These are phyloP conservation scores for Moniliophthora roreri DNA, from an alignment of 1,284 basidiomycete genomes.

Conservation along the genomic window DNA sequence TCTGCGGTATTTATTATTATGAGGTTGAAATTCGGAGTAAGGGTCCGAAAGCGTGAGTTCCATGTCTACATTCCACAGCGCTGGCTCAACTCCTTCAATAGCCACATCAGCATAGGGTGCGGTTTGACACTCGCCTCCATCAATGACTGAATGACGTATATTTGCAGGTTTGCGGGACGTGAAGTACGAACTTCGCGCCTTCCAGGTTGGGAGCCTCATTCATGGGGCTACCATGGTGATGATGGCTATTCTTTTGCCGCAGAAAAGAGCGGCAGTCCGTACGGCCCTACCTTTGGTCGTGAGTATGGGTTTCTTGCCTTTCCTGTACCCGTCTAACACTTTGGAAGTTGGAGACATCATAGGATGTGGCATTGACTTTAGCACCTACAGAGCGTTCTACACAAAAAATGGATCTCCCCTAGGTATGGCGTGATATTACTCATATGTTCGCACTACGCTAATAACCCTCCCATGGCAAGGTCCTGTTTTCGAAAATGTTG, in stretches of 20 bases:
- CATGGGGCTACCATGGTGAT: constrained; percentile 96
- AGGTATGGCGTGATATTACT: constrained; percentile 42
- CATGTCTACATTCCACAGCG: constrained; percentile 13
- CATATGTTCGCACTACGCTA: background rate
- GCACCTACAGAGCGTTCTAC: constrained; percentile 77
- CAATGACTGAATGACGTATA: constrained; percentile 12
- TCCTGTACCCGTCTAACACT: constrained; percentile 6
- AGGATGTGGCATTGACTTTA: constrained; percentile 90
- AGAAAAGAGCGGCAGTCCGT: constrained; percentile 71
- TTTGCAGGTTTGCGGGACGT: constrained; percentile 44
- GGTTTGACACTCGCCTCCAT: constrained; percentile 18
- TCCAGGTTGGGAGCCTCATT: constrained; percentile 87
- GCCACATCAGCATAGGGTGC: constrained; percentile 81
- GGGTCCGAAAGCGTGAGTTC: constrained; percentile 72
- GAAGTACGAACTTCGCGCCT: constrained; percentile 70
- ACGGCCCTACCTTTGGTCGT: constrained; percentile 78
- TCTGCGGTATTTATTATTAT: constrained; percentile 89
- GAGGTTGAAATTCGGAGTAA: constrained; percentile 82
- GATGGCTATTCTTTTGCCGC: constrained; percentile 81
- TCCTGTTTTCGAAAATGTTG: constrained; percentile 70
- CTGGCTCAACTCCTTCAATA: constrained; percentile 26
- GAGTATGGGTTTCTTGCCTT: constrained; percentile 25
- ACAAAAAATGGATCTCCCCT: constrained; percentile 86
- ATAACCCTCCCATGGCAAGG: constrained; percentile 33
- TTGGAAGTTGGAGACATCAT: constrained; percentile 76